Conservation (phyloP, 306 rosid genomes). For the Lagenaria siceraria region DNA sequence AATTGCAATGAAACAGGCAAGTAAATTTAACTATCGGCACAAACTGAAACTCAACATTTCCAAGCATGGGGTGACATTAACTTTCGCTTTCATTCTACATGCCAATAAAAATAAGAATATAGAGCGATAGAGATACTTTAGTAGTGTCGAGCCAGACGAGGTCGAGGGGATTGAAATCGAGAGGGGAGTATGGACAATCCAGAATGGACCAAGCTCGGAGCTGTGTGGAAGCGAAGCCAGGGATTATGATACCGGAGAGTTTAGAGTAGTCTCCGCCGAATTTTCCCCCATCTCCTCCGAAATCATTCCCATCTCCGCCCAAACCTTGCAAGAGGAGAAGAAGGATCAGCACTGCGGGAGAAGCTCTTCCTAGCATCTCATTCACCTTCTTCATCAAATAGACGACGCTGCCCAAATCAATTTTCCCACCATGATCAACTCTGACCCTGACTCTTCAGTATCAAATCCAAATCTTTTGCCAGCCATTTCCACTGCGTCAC, state of each 20-base stretch:
- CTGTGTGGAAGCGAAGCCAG: conserved; percentile 96
- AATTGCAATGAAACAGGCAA: background rate
- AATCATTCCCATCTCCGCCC: conserved; percentile 20
- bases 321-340: background rate
- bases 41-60: background rate
- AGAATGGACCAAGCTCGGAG: conserved; percentile 98
- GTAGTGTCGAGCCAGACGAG: conserved; percentile 99
- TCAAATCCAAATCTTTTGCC: background rate
- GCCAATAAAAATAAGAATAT: background rate
- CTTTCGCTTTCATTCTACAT: background rate
- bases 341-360: background rate
- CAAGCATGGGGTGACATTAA: background rate
- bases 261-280: conserved; percentile 64
- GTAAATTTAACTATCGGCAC: background rate
- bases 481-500: background rate
- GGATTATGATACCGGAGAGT: conserved; percentile 88
- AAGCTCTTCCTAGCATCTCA: background rate
- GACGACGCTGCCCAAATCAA: background rate
- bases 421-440: background rate
- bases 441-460: background rate
- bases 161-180: conserved; percentile 98
- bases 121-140: conserved; percentile 31
- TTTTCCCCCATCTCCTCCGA: conserved; percentile 31
- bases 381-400: background rate
- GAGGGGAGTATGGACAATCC: conserved; percentile 92